Evolutionary conservation across 2,329 filamentous ascomycete species (phyloP).

Genomic region (Colletotrichum godetiae): DNA sequence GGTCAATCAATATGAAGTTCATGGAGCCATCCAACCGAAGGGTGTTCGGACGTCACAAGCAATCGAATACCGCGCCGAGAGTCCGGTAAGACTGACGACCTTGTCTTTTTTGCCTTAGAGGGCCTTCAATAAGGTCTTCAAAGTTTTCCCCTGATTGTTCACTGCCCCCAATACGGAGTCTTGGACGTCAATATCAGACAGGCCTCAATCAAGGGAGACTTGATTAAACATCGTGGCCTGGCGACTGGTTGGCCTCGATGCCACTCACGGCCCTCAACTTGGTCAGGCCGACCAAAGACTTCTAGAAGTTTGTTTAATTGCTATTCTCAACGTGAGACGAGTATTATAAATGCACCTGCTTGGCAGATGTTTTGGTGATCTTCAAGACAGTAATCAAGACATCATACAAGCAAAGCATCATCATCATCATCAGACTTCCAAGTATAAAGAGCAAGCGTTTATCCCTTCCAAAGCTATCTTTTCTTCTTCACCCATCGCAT

Average conservation of each 20-base stretch:
- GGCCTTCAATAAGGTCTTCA: not conserved
- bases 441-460: not conserved
- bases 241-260: not conserved
- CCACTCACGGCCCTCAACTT: not conserved
- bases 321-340: constrained; percentile 10
- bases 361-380: not conserved
- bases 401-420: not conserved
- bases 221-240: not conserved
- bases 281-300: not conserved
- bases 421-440: not conserved
- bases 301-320: not conserved
- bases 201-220: not conserved
- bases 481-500: not conserved
- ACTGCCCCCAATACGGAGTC: not conserved
- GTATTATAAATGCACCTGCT: not conserved
- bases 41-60: not conserved
- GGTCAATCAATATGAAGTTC: not conserved
- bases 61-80: not conserved
- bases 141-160: not conserved
- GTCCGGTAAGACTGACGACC: not conserved
- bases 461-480: not conserved
- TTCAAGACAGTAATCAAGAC: not conserved
- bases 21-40: not conserved
- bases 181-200: not conserved
- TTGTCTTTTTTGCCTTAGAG: not conserved